Conservation (phyloP, 163 green algal genomes). For the Prototheca wickerhamii region DNA sequence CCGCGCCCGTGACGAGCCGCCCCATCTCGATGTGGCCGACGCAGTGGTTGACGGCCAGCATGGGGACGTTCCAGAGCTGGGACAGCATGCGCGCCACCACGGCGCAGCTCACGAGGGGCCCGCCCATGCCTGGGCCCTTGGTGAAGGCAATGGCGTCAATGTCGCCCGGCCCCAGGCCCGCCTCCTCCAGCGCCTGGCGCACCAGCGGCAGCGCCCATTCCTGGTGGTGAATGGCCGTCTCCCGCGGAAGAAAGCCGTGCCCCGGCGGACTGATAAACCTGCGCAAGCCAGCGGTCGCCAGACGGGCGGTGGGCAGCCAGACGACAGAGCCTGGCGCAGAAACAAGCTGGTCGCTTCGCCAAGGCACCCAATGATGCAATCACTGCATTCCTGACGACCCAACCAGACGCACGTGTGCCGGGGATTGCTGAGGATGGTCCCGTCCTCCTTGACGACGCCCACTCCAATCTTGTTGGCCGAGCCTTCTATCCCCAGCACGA, state of each 20-base stretch:
- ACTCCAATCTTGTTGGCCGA: conserved; percentile 89
- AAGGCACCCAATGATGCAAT: not conserved
- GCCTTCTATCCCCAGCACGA: conserved; percentile 79
- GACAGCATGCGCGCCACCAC: conserved; percentile 75
- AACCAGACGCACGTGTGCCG: conserved; percentile 56
- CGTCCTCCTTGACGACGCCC: conserved; percentile 69
- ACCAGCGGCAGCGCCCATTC: conserved; percentile 42
- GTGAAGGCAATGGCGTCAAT: conserved; percentile 64
- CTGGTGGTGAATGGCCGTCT: conserved; percentile 84
- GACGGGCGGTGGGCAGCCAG: not conserved
- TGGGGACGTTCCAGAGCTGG: conserved; percentile 71
- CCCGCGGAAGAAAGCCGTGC: conserved; percentile 72
- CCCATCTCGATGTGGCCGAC: conserved; percentile 95
- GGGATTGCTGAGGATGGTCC: conserved; percentile 72
- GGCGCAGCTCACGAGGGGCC: conserved; percentile 68
- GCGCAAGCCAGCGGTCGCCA: not conserved
- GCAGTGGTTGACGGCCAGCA: conserved; percentile 89
- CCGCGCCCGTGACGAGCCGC: conserved; percentile 66
- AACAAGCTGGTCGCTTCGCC: not conserved
- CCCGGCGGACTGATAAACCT: conserved; percentile 78
- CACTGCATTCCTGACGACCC: not conserved
- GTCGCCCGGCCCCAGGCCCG: conserved; percentile 39
- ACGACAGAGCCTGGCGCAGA: not conserved
- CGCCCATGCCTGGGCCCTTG: conserved; percentile 88
- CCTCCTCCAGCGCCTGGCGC: conserved; percentile 53